Base-by-base conservation (phyloP, 805 yeast genomes). In the Barnettozyma populi region DNA sequence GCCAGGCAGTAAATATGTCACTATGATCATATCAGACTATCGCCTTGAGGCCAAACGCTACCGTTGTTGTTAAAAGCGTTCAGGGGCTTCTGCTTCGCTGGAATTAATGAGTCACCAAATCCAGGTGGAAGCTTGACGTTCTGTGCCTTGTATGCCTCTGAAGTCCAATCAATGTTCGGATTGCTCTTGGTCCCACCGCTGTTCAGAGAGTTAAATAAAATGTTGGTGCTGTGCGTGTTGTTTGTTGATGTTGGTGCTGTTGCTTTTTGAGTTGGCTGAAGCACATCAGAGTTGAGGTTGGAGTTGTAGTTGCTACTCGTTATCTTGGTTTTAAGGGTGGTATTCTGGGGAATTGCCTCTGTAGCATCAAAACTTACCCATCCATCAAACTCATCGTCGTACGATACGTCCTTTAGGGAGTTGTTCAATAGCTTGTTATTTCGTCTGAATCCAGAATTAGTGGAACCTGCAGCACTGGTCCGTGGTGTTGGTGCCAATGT, bases 41-140 rank as follows among this genome's bases (percentile, higher is more conserved):
- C 59, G 10, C 53, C 53, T 24, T 48, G 50, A 23, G 41, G 27
- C 51, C 51, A 48, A 14, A 14, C 48, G 32, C 21, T 42, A 44
- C 42, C 50, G 19, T 45, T 41, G 16, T 41, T 41, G 19, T 20
- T 3, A n/a, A 18, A 21, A 13, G 24, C 9, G 3, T 23, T 23
- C n/a, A 13, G 13, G 4, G 41, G 29, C 50, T 66, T 52, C 50
- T 65, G 32, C 5, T 35, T 42, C 64, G 73, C 43, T 59, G 73
- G 57, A 27, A 56, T 52, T n/a, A 70, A 49, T 7, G 69, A 54
- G 29, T 64, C 61, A 1, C 72, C 68, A 45, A 72, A 71, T 6
- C 76, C 75, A 2, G 75, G 76, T 18, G 76, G 76, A 8, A 68
- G 55, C 35, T 61, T 49, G 23, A 50, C 43, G 25, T 50, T 50